Percentiles rank a stretch among this genome's conserved stretches.
These are phyloP conservation scores for Beauveria medogensis DNA, from an alignment of 2,329 filamentous ascomycete genomes.

Conservation along the genomic window DNA sequence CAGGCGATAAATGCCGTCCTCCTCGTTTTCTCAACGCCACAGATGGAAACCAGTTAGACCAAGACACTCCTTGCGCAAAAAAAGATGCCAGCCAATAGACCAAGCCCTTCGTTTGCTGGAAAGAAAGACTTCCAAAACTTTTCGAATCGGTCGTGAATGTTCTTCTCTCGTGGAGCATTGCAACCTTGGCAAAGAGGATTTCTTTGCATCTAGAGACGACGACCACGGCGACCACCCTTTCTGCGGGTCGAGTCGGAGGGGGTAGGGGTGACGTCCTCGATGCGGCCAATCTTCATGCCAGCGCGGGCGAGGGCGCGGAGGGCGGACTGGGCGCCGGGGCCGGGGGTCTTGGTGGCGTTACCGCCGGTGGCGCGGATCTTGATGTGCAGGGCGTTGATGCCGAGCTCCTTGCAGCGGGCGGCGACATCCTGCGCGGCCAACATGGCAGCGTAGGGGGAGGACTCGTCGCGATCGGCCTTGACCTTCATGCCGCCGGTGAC, in stretches of 20 bases:
- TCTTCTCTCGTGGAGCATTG: constrained; percentile 2
- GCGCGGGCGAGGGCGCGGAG: constrained; percentile 98
- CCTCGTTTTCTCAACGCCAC: constrained; percentile 65
- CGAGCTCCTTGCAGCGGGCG: constrained; percentile 66
- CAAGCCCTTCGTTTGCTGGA: neutral
- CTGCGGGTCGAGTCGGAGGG: constrained; percentile 98
- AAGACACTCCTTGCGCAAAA: constrained; percentile 26
- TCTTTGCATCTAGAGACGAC: constrained; percentile 67
- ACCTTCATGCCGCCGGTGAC: constrained; percentile 99
- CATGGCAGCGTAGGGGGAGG: constrained; percentile 99
- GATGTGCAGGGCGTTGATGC: constrained; percentile 93
- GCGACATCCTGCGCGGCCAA: constrained; percentile 99
- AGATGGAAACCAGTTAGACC: constrained; percentile 41
- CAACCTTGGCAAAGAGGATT: neutral
- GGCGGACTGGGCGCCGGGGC: constrained; percentile 96
- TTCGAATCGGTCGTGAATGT: neutral
- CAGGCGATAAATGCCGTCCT: constrained; percentile 59
- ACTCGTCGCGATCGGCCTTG: constrained; percentile 99
- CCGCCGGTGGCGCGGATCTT: constrained; percentile 99
- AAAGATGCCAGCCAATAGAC: constrained; percentile 8
- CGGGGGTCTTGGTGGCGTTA: constrained; percentile 99
- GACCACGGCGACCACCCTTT: constrained; percentile 99
- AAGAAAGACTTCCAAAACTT: neutral
- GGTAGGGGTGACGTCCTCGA: constrained; percentile 98
- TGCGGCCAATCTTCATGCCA: constrained; percentile 99